These are phyloP conservation scores for Globisporangium cederbergense DNA, from an alignment of 352 stramenopile genomes.

Conservation along the genomic window DNA sequence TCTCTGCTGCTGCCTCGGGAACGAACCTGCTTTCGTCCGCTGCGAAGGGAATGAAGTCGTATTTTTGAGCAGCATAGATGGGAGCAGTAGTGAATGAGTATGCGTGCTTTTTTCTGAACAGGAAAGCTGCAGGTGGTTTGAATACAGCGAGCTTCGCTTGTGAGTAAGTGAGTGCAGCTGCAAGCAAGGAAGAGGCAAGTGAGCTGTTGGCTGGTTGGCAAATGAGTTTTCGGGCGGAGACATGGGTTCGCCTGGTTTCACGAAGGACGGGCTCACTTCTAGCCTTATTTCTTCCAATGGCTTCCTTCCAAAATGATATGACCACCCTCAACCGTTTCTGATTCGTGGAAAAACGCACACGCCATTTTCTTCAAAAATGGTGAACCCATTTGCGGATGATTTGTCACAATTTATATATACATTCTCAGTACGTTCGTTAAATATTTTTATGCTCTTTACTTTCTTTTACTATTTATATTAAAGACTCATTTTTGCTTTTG, in stretches of 20 bases:
- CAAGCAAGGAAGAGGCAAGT: no score
- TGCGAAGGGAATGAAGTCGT: slow-evolving; percentile 73
- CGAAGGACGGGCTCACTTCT: not conserved
- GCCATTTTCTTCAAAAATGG: not conserved
- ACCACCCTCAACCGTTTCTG: not conserved
- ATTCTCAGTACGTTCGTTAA: no score
- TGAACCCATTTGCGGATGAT: not conserved
- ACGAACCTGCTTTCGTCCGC: slow-evolving; percentile 62
- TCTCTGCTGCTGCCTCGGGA: slow-evolving; percentile 57
- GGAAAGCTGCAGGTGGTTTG: not conserved
- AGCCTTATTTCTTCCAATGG: not conserved
- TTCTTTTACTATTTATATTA: no score
- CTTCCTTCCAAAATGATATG: not conserved
- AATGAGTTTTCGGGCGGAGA: no score
- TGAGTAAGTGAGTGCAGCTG: not conserved
- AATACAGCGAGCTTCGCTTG: not conserved
- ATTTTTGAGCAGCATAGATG: slow-evolving; percentile 45
- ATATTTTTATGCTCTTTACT: no score
- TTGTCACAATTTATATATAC: not conserved
- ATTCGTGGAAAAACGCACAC: not conserved
- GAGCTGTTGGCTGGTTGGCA: no score
- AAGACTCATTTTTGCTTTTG: no score
- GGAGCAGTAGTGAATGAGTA: not conserved
- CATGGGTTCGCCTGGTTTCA: not conserved
- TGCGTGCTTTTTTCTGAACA: not conserved